phyloP scores from a whole-genome alignment of 768 basidiomycete species.

The Mycena venus region DNA sequence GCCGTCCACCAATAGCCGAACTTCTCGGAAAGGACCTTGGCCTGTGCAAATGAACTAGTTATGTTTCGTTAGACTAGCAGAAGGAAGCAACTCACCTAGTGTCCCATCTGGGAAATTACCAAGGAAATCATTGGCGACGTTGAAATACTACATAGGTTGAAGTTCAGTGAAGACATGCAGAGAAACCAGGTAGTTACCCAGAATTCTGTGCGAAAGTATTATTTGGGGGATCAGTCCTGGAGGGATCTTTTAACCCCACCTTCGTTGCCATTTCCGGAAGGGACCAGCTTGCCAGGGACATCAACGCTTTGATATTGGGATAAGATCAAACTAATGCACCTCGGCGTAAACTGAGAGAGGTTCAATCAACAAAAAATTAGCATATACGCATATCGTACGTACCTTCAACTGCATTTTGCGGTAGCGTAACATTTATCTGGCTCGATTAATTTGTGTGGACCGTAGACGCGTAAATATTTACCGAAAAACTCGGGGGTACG shows the following conservation, averaged over 20 bases:
- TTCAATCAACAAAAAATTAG: background rate
- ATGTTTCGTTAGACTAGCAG: background rate
- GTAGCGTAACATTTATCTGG: slow-evolving; percentile 77
- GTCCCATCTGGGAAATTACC: slow-evolving; percentile 63
- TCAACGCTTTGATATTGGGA: slow-evolving; percentile 33
- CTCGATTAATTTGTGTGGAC: background rate
- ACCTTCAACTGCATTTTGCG: slow-evolving; percentile 69
- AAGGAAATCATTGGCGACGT: slow-evolving; percentile 70
- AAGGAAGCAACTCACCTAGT: background rate
- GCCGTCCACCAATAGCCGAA: slow-evolving; percentile 61
- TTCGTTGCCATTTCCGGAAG: slow-evolving; percentile 68
- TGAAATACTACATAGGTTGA: slow-evolving; percentile 67
- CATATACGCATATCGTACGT: background rate
- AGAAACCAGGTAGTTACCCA: slow-evolving; percentile 63
- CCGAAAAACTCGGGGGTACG: slow-evolving; percentile 81
- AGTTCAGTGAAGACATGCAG: background rate
- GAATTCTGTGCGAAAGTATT: slow-evolving; percentile 62
- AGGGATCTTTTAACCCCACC: background rate
- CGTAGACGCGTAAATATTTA: slow-evolving; percentile 37
- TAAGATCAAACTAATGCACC: background rate
- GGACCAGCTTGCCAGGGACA: slow-evolving; percentile 78
- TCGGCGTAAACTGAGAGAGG: slow-evolving; percentile 23
- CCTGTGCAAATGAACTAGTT: slow-evolving; percentile 37
- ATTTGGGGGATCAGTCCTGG: background rate
- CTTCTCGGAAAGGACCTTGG: slow-evolving; percentile 66